These are phyloP conservation scores for Erythrophleum fordii DNA, from an alignment of 306 rosid species.

Conservation along the genomic window DNA sequence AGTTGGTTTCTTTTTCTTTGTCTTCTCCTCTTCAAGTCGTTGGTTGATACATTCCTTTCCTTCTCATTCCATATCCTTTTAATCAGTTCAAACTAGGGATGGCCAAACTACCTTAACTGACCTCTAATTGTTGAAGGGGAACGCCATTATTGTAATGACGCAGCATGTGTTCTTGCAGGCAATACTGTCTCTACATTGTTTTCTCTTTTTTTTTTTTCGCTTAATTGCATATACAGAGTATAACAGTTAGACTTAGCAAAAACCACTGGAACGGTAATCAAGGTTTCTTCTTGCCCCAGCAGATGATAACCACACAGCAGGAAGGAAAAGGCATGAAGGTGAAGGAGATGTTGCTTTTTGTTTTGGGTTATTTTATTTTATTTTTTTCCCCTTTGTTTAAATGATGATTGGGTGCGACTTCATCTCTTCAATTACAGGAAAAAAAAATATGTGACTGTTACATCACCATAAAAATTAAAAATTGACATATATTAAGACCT, in stretches of 20 bases:
- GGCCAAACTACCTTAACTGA: neutral
- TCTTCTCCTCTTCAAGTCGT: neutral
- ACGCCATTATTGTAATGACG: neutral
- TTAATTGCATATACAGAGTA: neutral
- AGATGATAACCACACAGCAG: no score
- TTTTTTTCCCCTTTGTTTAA: no score
- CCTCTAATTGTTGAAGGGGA: neutral
- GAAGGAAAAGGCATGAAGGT: no score
- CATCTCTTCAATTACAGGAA: no score
- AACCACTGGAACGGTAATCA: neutral
- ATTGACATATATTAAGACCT: no score
- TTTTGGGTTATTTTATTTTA: no score
- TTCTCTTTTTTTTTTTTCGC: neutral
- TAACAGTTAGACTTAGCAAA: neutral
- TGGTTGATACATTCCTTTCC: neutral
- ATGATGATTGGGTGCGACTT: no score
- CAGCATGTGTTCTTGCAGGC: neutral
- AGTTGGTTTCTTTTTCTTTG: conserved; percentile 1
- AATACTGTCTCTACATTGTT: neutral
- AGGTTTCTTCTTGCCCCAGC: no score
- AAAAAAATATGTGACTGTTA: no score
- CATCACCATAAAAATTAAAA: no score
- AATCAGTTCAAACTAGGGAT: neutral
- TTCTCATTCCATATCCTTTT: neutral
- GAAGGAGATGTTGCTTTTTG: no score